These are phyloP conservation scores for Ganoderma multipileum DNA, from an alignment of 1,284 basidiomycete species.

Conservation along the genomic window DNA sequence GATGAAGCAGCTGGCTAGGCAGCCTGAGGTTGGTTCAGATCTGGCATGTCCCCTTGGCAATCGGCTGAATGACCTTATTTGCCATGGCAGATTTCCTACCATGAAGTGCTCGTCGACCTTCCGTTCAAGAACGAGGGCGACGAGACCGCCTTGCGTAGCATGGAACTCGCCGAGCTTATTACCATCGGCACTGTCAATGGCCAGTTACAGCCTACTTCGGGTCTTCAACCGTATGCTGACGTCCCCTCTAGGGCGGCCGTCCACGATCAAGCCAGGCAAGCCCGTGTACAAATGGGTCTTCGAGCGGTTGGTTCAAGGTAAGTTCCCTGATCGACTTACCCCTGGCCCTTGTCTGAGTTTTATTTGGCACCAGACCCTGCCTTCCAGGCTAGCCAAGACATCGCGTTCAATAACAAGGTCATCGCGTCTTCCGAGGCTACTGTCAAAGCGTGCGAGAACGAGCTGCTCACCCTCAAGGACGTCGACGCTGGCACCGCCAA, in stretches of 20 bases:
- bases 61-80: slow-evolving; percentile 13
- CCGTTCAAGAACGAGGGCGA: slow-evolving; percentile 95
- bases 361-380: slow-evolving; percentile 61
- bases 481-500: slow-evolving; percentile 58
- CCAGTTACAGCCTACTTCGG: slow-evolving; percentile 37
- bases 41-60: background rate
- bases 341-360: background rate
- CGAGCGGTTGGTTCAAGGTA: slow-evolving; percentile 78
- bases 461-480: slow-evolving; percentile 71
- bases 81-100: slow-evolving; percentile 73
- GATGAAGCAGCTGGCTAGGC: slow-evolving; percentile 75
- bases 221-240: slow-evolving; percentile 5
- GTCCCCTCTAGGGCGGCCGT: slow-evolving; percentile 73
- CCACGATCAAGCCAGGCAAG: slow-evolving; percentile 86
- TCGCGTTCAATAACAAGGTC: slow-evolving; percentile 78
- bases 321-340: slow-evolving; percentile 29
- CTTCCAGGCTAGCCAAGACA: slow-evolving; percentile 86
- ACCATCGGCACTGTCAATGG: slow-evolving; percentile 81
- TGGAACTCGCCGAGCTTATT: slow-evolving; percentile 93
- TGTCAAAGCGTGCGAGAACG: slow-evolving; percentile 78
- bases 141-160: slow-evolving; percentile 79
- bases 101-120: slow-evolving; percentile 82
- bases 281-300: slow-evolving; percentile 92
- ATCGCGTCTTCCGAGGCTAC: slow-evolving; percentile 72
- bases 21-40: slow-evolving; percentile 62